phyloP scores from a whole-genome alignment of 345 rosid species.

The Rhizophora mangle region DNA sequence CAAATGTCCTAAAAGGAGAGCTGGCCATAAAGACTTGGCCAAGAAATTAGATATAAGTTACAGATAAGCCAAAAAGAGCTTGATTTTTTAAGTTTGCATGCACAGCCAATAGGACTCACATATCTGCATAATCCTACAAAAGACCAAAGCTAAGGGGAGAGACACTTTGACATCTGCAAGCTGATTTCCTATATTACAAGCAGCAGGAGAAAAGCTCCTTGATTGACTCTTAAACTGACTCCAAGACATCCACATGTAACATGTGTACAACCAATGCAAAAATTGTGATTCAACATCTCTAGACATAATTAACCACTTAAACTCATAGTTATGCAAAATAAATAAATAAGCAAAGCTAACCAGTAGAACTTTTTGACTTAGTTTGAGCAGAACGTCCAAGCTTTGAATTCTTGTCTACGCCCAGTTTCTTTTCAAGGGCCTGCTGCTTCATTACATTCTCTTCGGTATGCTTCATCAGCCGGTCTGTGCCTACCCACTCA shows the following conservation, averaged over 20 bases:
- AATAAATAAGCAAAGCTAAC: conserved; percentile 9
- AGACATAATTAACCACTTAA: background rate
- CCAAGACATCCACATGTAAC: background rate
- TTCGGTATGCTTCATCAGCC: conserved; percentile 29
- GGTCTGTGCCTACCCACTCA: conserved; percentile 33
- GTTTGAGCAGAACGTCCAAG: conserved; percentile 28
- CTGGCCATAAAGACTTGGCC: background rate
- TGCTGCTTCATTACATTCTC: conserved; percentile 34
- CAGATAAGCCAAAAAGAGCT: background rate
- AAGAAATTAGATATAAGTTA: background rate
- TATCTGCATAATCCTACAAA: background rate
- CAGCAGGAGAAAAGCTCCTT: background rate
- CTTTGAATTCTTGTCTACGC: conserved; percentile 26
- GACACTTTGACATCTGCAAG: background rate
- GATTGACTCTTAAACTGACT: background rate
- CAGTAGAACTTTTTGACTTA: conserved; percentile 31
- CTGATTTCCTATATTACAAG: background rate
- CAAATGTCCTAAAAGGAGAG: background rate
- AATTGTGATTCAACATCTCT: background rate
- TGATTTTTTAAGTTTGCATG: background rate
- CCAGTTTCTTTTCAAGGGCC: conserved; percentile 28
- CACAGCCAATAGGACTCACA: background rate
- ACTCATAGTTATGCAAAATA: background rate
- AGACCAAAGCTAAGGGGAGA: background rate
- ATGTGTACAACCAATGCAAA: background rate